Evolutionary conservation across 495 filamentous ascomycete genomes (phyloP).

Genomic region (Delitschia confertaspora): DNA sequence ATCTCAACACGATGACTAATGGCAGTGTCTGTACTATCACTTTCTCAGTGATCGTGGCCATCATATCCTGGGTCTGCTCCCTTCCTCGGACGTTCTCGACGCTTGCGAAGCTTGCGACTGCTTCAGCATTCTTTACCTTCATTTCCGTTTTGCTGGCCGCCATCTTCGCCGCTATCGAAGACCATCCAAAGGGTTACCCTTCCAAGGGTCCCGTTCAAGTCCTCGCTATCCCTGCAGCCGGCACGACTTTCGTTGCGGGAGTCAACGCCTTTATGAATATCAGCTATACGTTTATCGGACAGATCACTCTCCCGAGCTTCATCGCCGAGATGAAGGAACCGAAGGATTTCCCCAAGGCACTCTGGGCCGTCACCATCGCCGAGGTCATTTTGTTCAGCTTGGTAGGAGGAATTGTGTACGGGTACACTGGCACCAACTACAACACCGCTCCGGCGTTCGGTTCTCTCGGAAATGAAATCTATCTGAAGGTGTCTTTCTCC

Average conservation of each 20-base stretch:
- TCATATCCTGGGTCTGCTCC: conserved; percentile 66
- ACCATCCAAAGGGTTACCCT: conserved; percentile 47
- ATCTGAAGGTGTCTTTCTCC: conserved; percentile 75
- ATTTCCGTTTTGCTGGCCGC: conserved; percentile 72
- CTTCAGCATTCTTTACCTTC: conserved; percentile 77
- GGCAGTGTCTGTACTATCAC: conserved; percentile 60
- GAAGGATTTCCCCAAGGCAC: conserved; percentile 77
- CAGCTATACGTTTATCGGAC: conserved; percentile 84
- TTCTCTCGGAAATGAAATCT: conserved; percentile 58
- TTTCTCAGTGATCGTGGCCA: conserved; percentile 58
- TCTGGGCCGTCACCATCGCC: conserved; percentile 77
- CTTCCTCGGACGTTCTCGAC: conserved; percentile 72
- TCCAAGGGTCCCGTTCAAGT: conserved; percentile 51
- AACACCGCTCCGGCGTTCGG: conserved; percentile 75
- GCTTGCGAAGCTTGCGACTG: conserved; percentile 64
- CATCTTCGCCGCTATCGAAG: conserved; percentile 66
- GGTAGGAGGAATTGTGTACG: conserved; percentile 68
- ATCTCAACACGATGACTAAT: conserved; percentile 73
- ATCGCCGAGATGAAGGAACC: conserved; percentile 89
- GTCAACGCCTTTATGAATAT: conserved; percentile 85
- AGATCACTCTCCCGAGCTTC: conserved; percentile 84
- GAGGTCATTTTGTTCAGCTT: conserved; percentile 75
- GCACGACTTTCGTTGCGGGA: conserved; percentile 69
- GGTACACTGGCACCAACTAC: conserved; percentile 76
- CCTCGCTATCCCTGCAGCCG: conserved; percentile 52